Conservation (phyloP, 441 rosid species). For the Eutrema salsugineum region DNA sequence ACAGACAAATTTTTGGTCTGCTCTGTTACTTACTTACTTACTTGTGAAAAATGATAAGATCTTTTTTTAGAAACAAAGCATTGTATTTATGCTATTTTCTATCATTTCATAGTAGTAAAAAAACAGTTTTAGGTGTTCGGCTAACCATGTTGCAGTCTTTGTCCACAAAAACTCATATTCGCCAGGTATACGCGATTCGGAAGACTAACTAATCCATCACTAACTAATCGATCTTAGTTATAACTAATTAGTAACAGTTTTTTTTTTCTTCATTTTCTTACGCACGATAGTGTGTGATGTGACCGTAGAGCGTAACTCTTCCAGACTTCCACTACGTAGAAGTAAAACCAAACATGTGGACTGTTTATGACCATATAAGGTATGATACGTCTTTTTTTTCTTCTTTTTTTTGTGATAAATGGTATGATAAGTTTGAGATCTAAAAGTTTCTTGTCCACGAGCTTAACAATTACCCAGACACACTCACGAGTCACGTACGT, state of each 20-base stretch:
- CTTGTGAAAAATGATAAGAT: neutral
- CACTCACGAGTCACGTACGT: neutral
- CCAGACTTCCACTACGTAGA: slow-evolving; percentile 4
- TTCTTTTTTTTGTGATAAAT: too few relatives aligned
- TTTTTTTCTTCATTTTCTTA: neutral
- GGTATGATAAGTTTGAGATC: neutral
- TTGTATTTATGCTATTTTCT: neutral
- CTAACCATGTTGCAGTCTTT: neutral
- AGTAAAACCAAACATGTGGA: neutral
- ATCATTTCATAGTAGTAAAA: neutral
- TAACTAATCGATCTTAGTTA: neutral
- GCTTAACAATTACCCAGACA: slow-evolving; percentile 8
- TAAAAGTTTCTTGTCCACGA: slow-evolving; percentile 5
- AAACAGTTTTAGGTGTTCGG: neutral
- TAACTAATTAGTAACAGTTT: neutral
- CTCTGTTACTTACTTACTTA: too few relatives aligned
- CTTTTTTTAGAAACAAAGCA: neutral
- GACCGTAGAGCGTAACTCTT: neutral
- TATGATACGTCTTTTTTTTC: neutral
- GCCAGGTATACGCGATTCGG: neutral
- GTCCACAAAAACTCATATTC: neutral
- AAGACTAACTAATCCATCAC: neutral
- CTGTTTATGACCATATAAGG: neutral
- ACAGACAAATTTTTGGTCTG: neutral
- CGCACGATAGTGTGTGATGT: neutral